A percentile compares a stretch with the other conserved stretches of the same genome.
These are phyloP conservation scores for Alternaria infectoria DNA, from an alignment of 2,329 filamentous ascomycete species.

Conservation along the genomic window DNA sequence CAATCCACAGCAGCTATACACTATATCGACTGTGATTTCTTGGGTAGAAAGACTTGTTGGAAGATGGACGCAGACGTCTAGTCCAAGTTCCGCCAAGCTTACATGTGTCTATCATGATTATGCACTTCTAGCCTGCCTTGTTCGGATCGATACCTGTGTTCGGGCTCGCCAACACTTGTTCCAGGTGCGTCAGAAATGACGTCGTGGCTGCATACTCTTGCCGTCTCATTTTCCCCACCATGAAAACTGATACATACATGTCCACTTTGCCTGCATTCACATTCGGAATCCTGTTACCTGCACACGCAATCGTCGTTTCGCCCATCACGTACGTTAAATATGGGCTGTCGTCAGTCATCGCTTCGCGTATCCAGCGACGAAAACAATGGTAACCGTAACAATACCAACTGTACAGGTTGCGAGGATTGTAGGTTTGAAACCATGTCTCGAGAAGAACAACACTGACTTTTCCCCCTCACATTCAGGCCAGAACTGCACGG, in stretches of 20 bases:
- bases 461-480: neutral
- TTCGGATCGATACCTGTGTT: neutral
- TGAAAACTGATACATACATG: neutral
- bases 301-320: neutral
- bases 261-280: neutral
- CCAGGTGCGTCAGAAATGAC: neutral
- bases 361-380: neutral
- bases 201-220: neutral
- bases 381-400: constrained; percentile 6
- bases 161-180: neutral
- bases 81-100: neutral
- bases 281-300: neutral
- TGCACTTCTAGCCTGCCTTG: neutral
- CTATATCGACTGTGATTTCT: neutral
- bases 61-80: neutral
- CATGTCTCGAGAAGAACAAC: neutral
- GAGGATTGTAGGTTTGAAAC: constrained; percentile 3
- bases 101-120: neutral
- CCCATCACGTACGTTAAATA: neutral
- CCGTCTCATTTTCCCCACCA: neutral
- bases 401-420: constrained; percentile 7
- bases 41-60: neutral
- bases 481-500: constrained; percentile 5
- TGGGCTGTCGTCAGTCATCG: constrained; percentile 3
- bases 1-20: neutral